phyloP scores from a whole-genome alignment of 148 eudicot species.

The Rheum nobile region DNA sequence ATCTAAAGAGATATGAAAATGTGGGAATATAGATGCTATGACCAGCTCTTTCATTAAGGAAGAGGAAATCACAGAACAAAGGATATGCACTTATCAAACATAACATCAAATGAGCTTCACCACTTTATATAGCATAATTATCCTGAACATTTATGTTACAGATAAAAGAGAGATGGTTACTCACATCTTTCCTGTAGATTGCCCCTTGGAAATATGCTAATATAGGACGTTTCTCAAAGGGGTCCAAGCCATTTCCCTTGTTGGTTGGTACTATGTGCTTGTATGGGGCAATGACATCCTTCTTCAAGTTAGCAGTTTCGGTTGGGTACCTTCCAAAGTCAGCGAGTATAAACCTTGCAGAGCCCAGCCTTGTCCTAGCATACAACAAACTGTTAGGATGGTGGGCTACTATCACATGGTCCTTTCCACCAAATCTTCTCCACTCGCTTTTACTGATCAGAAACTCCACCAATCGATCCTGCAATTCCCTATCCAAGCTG shows the following conservation, averaged over 20 bases:
- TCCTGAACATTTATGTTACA: background rate
- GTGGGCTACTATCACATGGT: constrained; percentile 78
- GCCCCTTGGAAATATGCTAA: constrained; percentile 90
- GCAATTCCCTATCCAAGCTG: constrained; percentile 51
- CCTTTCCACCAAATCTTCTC: constrained; percentile 54
- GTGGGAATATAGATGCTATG: no score
- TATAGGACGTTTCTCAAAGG: constrained; percentile 57
- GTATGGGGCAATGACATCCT: constrained; percentile 95
- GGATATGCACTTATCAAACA: background rate
- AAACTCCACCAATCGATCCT: constrained; percentile 53
- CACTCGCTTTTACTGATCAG: constrained; percentile 58
- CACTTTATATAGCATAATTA: background rate
- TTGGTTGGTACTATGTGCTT: constrained; percentile 64
- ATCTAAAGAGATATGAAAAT: no score
- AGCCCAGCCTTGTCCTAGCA: constrained; percentile 52
- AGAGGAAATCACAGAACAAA: background rate
- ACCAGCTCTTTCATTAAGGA: no score
- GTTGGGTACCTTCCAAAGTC: constrained; percentile 74
- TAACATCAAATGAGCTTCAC: background rate
- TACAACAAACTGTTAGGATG: constrained; percentile 85
- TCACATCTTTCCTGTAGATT: constrained; percentile 89
- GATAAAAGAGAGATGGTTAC: constrained; percentile 15
- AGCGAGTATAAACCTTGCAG: constrained; percentile 81
- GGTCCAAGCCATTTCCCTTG: constrained; percentile 27
- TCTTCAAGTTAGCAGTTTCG: constrained; percentile 60